Percentiles rank a stretch among this genome's conserved stretches.
Evolutionary conservation across 257 asterid genomes (phyloP).

Genomic region (Capsicum chinense): DNA sequence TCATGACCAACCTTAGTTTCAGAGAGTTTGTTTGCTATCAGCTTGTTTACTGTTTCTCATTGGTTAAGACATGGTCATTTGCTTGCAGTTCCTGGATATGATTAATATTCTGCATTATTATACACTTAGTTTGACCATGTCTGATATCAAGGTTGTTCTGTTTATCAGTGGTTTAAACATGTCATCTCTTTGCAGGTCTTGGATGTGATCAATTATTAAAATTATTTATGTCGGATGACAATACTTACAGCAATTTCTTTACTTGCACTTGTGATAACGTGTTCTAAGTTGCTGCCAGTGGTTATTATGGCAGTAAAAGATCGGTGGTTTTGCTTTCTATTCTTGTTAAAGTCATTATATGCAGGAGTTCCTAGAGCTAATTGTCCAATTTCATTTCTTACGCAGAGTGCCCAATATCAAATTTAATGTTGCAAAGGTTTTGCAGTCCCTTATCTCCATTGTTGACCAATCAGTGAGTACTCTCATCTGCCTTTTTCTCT

Average conservation of each 20-base stretch:
- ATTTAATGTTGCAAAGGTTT: conserved; percentile 72
- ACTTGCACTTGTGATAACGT: conserved; percentile 93
- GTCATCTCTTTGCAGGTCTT: conserved; percentile 52
- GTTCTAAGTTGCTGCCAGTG: conserved; percentile 79
- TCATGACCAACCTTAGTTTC: background rate
- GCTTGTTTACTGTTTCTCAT: background rate
- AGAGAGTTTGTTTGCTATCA: background rate
- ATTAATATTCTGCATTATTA: background rate
- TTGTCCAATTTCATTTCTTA: background rate
- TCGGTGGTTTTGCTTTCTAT: conserved; percentile 40
- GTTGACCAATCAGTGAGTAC: conserved; percentile 49
- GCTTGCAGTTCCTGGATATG: background rate
- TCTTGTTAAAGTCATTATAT: background rate
- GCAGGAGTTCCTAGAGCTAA: background rate
- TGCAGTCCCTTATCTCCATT: conserved; percentile 62
- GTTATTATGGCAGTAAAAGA: conserved; percentile 60
- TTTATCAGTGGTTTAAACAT: background rate
- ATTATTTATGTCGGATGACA: conserved; percentile 79
- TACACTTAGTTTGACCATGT: background rate
- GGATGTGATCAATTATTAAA: conserved; percentile 72
- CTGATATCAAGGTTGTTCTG: background rate
- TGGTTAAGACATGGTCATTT: background rate
- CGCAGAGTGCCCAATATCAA: conserved; percentile 69
- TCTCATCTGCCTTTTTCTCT: background rate
- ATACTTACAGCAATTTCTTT: conserved; percentile 76